phyloP scores from a whole-genome alignment of 768 basidiomycete species.

The Lactifluus volemus region DNA sequence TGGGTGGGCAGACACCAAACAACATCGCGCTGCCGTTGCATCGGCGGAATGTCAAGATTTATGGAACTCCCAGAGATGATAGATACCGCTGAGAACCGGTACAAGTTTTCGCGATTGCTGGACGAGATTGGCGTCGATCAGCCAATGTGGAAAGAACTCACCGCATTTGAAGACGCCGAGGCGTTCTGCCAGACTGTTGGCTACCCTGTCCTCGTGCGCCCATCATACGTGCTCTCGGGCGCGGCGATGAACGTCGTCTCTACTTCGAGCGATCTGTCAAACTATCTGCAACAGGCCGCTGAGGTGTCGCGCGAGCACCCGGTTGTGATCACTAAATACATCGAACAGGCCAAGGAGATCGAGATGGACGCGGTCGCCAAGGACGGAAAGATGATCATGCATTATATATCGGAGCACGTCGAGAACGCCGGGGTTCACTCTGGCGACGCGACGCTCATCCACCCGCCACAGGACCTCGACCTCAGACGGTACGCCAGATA shows the following conservation, averaged over 20 bases:
- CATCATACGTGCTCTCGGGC: slow-evolving; percentile 98
- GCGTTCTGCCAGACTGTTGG: slow-evolving; percentile 89
- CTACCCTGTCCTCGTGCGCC: slow-evolving; percentile 93
- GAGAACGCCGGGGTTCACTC: slow-evolving; percentile 99
- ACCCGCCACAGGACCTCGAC: slow-evolving; percentile 98
- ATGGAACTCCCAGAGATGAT: slow-evolving; percentile 99
- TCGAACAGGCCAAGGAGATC: slow-evolving; percentile 99
- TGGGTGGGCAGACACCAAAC: slow-evolving; percentile 99
- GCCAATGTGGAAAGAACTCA: slow-evolving; percentile 94
- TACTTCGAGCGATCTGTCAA: slow-evolving; percentile 80
- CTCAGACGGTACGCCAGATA: slow-evolving; percentile 91
- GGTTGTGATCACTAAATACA: slow-evolving; percentile 98
- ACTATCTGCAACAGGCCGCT: slow-evolving; percentile 90
- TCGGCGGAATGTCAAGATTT: slow-evolving; percentile 97
- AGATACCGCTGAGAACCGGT: slow-evolving; percentile 97
- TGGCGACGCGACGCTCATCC: slow-evolving; percentile 95
- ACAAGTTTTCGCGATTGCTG: slow-evolving; percentile 97
- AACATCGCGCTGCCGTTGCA: slow-evolving; percentile 95
- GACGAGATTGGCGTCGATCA: slow-evolving; percentile 99
- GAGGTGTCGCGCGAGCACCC: slow-evolving; percentile 95
- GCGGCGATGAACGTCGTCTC: slow-evolving; percentile 99
- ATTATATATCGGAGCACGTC: slow-evolving; percentile 98
- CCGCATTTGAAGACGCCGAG: slow-evolving; percentile 80
- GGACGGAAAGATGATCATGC: slow-evolving; percentile 98
- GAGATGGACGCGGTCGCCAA: slow-evolving; percentile 99